Conservation (phyloP, 2,329 filamentous ascomycete genomes). For the Aspergillus piperis region DNA sequence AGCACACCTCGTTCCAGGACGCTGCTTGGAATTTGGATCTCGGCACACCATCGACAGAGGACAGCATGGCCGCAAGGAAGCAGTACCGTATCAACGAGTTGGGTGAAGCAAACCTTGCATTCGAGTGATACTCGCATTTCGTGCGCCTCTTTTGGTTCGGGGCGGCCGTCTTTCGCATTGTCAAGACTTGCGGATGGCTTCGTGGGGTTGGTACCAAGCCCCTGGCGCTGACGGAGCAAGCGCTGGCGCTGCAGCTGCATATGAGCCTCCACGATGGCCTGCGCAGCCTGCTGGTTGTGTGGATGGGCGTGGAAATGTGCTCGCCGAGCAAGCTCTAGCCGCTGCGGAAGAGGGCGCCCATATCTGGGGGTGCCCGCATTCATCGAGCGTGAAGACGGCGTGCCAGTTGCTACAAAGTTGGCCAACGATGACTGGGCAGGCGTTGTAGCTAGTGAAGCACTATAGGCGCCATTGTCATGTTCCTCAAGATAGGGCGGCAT, state of each 20-base stretch:
- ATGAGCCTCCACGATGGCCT: slow-evolving; percentile 13
- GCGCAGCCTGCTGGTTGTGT: slow-evolving; percentile 13
- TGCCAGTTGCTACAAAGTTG: background rate
- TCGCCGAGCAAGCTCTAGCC: slow-evolving; percentile 7
- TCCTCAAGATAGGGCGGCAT: background rate
- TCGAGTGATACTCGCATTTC: slow-evolving; percentile 54
- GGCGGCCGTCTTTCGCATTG: slow-evolving; percentile 47
- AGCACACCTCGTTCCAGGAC: slow-evolving; percentile 17
- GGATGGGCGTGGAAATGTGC: slow-evolving; percentile 13
- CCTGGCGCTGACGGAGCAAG: slow-evolving; percentile 1
- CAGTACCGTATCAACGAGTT: slow-evolving; percentile 54
- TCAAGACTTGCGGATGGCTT: slow-evolving; percentile 42
- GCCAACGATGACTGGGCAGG: background rate
- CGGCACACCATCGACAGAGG: slow-evolving; percentile 59
- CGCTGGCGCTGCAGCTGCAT: background rate
- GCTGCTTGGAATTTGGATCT: slow-evolving; percentile 51
- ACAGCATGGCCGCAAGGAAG: slow-evolving; percentile 58
- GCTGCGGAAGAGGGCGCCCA: slow-evolving; percentile 6
- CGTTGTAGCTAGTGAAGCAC: background rate
- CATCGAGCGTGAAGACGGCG: background rate
- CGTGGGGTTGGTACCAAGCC: background rate
- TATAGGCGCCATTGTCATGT: background rate
- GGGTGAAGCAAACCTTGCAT: slow-evolving; percentile 56
- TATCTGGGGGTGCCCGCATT: background rate
- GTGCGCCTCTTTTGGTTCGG: slow-evolving; percentile 50